phyloP scores from a whole-genome alignment of 2,329 filamentous ascomycete genomes.

The Aspergillus puulaauensis region DNA sequence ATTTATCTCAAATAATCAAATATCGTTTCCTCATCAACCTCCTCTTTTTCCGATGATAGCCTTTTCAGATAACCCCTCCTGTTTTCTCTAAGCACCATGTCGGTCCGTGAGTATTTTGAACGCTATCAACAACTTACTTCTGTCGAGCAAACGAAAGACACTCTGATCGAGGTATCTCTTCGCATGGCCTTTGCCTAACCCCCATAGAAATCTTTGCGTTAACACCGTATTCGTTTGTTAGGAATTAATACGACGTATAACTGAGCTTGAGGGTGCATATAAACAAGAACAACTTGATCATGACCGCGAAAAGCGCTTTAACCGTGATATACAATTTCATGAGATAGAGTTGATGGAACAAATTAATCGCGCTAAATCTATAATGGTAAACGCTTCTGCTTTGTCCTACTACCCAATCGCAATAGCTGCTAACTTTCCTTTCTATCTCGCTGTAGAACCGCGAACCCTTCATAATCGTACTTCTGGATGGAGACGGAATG shows the following conservation, averaged over 20 bases:
- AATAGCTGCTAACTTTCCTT: constrained; percentile 6
- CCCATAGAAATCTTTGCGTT: constrained; percentile 12
- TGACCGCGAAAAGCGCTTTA: constrained; percentile 49
- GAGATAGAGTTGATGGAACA: constrained; percentile 50
- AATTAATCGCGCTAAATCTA: constrained; percentile 43
- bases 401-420: background rate
- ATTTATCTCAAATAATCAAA: background rate
- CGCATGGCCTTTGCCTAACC: constrained; percentile 4
- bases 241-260: constrained; percentile 48
- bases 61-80: background rate
- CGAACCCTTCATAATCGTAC: constrained; percentile 54
- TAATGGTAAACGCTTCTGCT: constrained; percentile 39
- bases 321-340: constrained; percentile 48
- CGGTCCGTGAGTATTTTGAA: constrained; percentile 36
- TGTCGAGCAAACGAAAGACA: constrained; percentile 48
- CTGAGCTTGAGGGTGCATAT: constrained; percentile 45
- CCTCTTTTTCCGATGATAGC: constrained; percentile 1
- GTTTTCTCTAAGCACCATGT: constrained; percentile 26
- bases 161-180: constrained; percentile 46
- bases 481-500: constrained; percentile 58
- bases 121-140: constrained; percentile 46
- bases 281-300: constrained; percentile 47
- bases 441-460: constrained; percentile 40
- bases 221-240: constrained; percentile 23
- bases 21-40: background rate